Base-by-base conservation (phyloP, 768 basidiomycete species). In the Psilocybe sp. region DNA sequence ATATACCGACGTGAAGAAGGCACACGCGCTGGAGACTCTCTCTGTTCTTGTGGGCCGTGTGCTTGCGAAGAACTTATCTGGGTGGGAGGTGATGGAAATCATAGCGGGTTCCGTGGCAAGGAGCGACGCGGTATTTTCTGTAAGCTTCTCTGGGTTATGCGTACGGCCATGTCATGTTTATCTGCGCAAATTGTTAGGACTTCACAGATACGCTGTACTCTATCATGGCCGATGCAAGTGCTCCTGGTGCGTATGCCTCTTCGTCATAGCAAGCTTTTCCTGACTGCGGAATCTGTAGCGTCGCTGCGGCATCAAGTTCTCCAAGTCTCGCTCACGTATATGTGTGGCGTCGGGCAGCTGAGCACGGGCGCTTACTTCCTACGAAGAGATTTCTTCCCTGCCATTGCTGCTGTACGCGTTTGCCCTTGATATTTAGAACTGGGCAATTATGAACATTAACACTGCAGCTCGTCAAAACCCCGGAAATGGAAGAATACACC, bases 291-390 rank as follows among this genome's bases (percentile, higher is more conserved):
- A 46, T 39, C 19, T 19, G 14, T 56, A 85, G 85, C 66, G 20
- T 56, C 52, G 36, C 63, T 78, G 10, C 77, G 78, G 11, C 84
- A 84, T 58, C 70, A 74, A 50, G 74, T 67, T 14, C 69, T 87
- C 15, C 84, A 82, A 51, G 69, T 85, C 11, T 78, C 78, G 3
- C 63, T 87, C 35, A 71, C 74, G 34, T 85, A 79, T 55, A 73
- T 80, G 60, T 81, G 83, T 47, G 75, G 80, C 9, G 70, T 85
- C 44, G 76, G 72, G 10, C 76, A 88, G 55, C 71, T 84, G 13
- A 89, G 86, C 56, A 81, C 84, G 0, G 85, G 84, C 9, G 87
- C 86, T 7, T 88, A 87, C 58, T 81, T 88, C 41, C 72, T 87
- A 12, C 78, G 83, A 10, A 69, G 70, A 37, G 80, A 87, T 60